Evolutionary conservation across 805 yeast species (phyloP), one percentile per base, ranked within the genome.

Genomic region (Pichia cabralensis): DNA sequence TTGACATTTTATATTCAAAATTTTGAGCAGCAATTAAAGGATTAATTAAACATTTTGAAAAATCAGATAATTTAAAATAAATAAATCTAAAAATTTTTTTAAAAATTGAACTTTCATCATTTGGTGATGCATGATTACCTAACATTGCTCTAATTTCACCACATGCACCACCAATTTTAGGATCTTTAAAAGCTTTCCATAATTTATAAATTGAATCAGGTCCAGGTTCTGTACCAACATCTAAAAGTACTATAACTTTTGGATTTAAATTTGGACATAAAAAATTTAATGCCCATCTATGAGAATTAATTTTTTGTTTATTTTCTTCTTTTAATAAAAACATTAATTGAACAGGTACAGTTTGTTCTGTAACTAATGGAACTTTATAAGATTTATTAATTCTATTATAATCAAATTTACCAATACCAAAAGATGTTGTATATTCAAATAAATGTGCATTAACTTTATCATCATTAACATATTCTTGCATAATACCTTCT

Each of bases 11-110:
- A 60, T 89, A 89, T 58, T 89, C 97, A 56, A 89, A 89, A 58
- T 89, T 88, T 57, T 89, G 97, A 0, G 96, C 94, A 6, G 96
- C 96, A 18, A 88, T 82, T 35, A 89, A 61, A 10, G 97, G 97
- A 38, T 56, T 58, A 3, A 94, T 86, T 31, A 84, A 54, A 31
- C 54, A 56, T 15, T 45, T 22, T 69, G 46, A 33, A 78, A 65
- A 34, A 64, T 60, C 48, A 45, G 56, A 36, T 38, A 53, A 19
- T 55, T 56, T 37, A 46, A 55, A 16, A 85, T 95, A 44, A 76
- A 65, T 55, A 33, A 44, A 44, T 22, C 48, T 42, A n/a, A 49
- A 50, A 12, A 45, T 5, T 26, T 43, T 51, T 10, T 43, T 45
- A 16, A 38, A 20, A 13, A 47, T n/a, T 14, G 52, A 40, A n/a